Evolutionary conservation across 306 rosid genomes (phyloP).

Genomic region (Potentilla sterilis): DNA sequence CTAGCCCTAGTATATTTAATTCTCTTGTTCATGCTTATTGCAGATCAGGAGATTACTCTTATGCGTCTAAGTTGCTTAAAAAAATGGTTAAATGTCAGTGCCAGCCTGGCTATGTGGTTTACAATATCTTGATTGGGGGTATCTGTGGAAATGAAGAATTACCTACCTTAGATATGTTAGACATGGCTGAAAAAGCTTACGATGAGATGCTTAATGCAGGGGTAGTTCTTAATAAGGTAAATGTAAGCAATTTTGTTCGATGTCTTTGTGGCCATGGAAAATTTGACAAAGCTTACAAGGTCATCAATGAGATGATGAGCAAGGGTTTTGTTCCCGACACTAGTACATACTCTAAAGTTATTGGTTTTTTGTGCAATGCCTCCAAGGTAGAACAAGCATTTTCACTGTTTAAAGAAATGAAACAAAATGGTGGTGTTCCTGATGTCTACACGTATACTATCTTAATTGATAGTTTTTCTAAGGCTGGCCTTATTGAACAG

Average conservation of each 20-base stretch:
- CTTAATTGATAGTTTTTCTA: slow-evolving; percentile 78
- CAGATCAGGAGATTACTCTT: slow-evolving; percentile 56
- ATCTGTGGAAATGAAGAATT: slow-evolving; percentile 52
- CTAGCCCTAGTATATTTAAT: slow-evolving; percentile 64
- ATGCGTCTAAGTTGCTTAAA: slow-evolving; percentile 67
- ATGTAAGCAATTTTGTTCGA: slow-evolving; percentile 62
- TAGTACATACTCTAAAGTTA: slow-evolving; percentile 77
- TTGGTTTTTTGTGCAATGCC: slow-evolving; percentile 66
- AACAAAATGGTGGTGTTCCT: slow-evolving; percentile 64
- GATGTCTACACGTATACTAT: slow-evolving; percentile 78
- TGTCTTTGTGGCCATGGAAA: slow-evolving; percentile 76
- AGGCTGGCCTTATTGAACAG: slow-evolving; percentile 75
- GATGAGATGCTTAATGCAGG: slow-evolving; percentile 72
- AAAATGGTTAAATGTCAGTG: slow-evolving; percentile 65
- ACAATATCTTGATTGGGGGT: slow-evolving; percentile 73
- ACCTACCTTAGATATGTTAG: slow-evolving; percentile 51
- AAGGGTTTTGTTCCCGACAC: slow-evolving; percentile 82
- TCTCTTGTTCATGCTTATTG: slow-evolving; percentile 79
- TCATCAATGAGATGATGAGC: slow-evolving; percentile 76
- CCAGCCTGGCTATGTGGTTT: slow-evolving; percentile 66
- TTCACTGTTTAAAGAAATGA: slow-evolving; percentile 72
- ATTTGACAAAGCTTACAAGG: slow-evolving; percentile 71
- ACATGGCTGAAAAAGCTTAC: slow-evolving; percentile 74
- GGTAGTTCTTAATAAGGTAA: slow-evolving; percentile 64
- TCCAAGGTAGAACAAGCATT: slow-evolving; percentile 79